phyloP scores from a whole-genome alignment of 805 yeast genomes.

The Groenewaldozyma tartarivorans region DNA sequence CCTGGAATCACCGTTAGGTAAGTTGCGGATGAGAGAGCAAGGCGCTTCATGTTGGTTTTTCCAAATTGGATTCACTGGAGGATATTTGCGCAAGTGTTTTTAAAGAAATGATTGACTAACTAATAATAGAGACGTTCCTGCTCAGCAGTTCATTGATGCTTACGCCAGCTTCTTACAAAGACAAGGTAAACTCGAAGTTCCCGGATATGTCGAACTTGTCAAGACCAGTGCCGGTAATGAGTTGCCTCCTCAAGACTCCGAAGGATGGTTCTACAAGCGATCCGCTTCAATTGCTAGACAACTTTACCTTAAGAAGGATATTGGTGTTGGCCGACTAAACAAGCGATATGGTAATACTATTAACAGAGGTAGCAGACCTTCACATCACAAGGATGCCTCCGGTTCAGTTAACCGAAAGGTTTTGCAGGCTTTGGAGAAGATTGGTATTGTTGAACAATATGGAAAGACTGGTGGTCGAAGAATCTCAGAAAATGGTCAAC shows the following conservation, averaged over 20 bases:
- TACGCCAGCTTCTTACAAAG: constrained; percentile 99
- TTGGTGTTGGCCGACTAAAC: constrained; percentile 99
- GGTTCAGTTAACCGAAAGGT: constrained; percentile 99
- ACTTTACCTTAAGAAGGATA: constrained; percentile 98
- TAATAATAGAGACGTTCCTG: constrained; percentile 94
- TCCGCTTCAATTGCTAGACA: constrained; percentile 99
- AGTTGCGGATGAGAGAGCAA: constrained; percentile 43
- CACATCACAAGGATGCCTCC: constrained; percentile 97
- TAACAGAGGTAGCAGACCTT: constrained; percentile 99
- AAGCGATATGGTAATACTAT: constrained; percentile 98
- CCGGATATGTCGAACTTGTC: constrained; percentile 99
- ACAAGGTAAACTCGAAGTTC: constrained; percentile 99
- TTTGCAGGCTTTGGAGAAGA: constrained; percentile 95
- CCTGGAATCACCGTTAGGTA: constrained; percentile 98
- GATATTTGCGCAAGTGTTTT: constrained; percentile 1
- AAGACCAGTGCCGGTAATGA: constrained; percentile 99
- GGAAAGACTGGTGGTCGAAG: constrained; percentile 99
- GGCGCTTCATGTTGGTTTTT: neutral
- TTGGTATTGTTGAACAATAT: constrained; percentile 92
- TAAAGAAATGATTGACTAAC: constrained; percentile 11
- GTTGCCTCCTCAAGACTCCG: constrained; percentile 99
- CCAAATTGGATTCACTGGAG: neutral
- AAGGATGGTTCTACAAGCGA: constrained; percentile 99
- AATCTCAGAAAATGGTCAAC: constrained; percentile 98
- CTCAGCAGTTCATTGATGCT: constrained; percentile 99